phyloP scores from a whole-genome alignment of 495 filamentous ascomycete species.

The Geopyxis carbonaria region DNA sequence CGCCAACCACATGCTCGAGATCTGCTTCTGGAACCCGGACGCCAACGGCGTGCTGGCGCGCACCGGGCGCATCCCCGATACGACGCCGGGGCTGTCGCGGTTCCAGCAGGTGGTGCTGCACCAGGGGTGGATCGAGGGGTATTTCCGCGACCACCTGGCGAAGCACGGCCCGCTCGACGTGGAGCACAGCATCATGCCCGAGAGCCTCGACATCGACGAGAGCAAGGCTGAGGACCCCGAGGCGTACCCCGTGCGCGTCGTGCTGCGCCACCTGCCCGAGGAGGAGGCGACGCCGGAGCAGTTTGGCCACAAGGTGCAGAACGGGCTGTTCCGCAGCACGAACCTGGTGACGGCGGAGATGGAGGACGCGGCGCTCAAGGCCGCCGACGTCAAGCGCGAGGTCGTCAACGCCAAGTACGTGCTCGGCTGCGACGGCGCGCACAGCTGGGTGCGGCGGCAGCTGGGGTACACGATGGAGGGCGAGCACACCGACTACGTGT shows the following conservation, averaged over 20 bases:
- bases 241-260: slow-evolving; percentile 30
- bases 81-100: slow-evolving; percentile 15
- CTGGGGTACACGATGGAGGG: slow-evolving; percentile 48
- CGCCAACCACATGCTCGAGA: slow-evolving; percentile 51
- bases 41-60: slow-evolving; percentile 36
- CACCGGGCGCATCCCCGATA: slow-evolving; percentile 32
- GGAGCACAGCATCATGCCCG: slow-evolving; percentile 28
- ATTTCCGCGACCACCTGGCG: slow-evolving; percentile 29
- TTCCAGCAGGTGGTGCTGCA: slow-evolving; percentile 29
- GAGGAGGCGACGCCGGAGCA: slow-evolving; percentile 18
- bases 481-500: slow-evolving; percentile 45
- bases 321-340: slow-evolving; percentile 3
- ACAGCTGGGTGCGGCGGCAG: slow-evolving; percentile 42
- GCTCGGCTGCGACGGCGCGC: slow-evolving; percentile 43
- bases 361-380: not conserved
- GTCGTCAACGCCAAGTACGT: slow-evolving; percentile 41
- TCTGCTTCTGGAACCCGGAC: slow-evolving; percentile 56
- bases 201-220: slow-evolving; percentile 34
- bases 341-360: slow-evolving; percentile 29
- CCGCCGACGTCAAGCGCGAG: slow-evolving; percentile 25
- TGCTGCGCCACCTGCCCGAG: slow-evolving; percentile 23
- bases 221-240: slow-evolving; percentile 37
- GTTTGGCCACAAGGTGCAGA: slow-evolving; percentile 6
- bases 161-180: slow-evolving; percentile 29
- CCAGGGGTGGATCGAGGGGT: slow-evolving; percentile 31